A percentile compares a stretch with the other conserved stretches of the same genome.
phyloP scores from a whole-genome alignment of 768 basidiomycete genomes.

The Dacryopinax spathularia region DNA sequence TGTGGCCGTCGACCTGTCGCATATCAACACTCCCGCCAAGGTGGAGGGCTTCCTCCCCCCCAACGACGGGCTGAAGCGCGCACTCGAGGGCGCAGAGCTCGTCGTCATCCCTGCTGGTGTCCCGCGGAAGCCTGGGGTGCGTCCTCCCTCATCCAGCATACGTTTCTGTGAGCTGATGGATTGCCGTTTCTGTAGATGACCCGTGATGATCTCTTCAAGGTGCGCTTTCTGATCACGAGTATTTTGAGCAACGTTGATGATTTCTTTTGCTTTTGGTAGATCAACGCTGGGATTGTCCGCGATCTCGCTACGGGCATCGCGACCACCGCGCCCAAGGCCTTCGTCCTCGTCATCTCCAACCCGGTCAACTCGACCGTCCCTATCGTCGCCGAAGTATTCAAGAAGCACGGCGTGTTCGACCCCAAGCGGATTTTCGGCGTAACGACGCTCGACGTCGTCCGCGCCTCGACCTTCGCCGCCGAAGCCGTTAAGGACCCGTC shows the following conservation, averaged over 20 bases:
- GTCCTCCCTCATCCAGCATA: slow-evolving; percentile 21
- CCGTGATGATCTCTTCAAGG: slow-evolving; percentile 89
- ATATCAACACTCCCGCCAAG: slow-evolving; percentile 80
- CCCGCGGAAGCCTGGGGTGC: slow-evolving; percentile 83
- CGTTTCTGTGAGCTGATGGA: not conserved
- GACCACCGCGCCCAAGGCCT: slow-evolving; percentile 68
- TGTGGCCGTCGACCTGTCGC: slow-evolving; percentile 87
- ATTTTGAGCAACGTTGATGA: not conserved
- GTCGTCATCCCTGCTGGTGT: slow-evolving; percentile 95
- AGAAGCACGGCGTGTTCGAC: slow-evolving; percentile 81
- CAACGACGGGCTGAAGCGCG: slow-evolving; percentile 69
- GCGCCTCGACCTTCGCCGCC: slow-evolving; percentile 89
- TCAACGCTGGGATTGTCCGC: slow-evolving; percentile 93
- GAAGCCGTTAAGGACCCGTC: slow-evolving; percentile 55
- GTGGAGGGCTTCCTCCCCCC: slow-evolving; percentile 62
- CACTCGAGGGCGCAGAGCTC: slow-evolving; percentile 70
- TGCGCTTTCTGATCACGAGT: slow-evolving; percentile 21
- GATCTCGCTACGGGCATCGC: slow-evolving; percentile 88
- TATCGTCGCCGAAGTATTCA: slow-evolving; percentile 88
- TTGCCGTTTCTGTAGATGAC: slow-evolving; percentile 30
- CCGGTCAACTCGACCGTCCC: slow-evolving; percentile 99
- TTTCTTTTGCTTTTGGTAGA: slow-evolving; percentile 34
- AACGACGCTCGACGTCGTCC: slow-evolving; percentile 93
- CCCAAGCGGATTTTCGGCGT: slow-evolving; percentile 92
- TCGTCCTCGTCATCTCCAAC: slow-evolving; percentile 93